Evolutionary conservation across 805 yeast genomes (phyloP).

Genomic region (Candida adriatica): DNA sequence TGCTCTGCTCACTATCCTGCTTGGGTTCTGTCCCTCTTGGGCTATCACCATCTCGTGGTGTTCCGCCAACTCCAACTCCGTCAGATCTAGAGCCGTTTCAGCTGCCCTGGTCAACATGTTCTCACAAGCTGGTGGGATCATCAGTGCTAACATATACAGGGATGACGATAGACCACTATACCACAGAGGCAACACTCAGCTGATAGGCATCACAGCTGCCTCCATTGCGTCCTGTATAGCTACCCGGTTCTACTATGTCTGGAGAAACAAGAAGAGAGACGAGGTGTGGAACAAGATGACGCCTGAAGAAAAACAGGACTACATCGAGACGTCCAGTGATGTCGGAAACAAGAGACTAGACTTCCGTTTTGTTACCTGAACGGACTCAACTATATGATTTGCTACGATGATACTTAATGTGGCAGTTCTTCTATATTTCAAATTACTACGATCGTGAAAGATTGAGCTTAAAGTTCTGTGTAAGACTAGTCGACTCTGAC

Average conservation of each 20-base stretch:
- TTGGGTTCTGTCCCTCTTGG: slow-evolving; percentile 43
- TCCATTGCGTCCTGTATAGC: slow-evolving; percentile 24
- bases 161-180: slow-evolving; percentile 53
- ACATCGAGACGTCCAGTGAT: slow-evolving; percentile 39
- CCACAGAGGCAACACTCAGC: slow-evolving; percentile 44
- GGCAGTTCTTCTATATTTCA: no score
- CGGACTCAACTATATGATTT: no score
- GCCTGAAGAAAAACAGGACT: slow-evolving; percentile 41
- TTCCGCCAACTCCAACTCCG: slow-evolving; percentile 55
- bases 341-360: slow-evolving; percentile 56
- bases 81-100: slow-evolving; percentile 56
- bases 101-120: slow-evolving; percentile 61
- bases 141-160: slow-evolving; percentile 50
- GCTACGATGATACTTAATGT: no score
- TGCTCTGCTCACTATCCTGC: slow-evolving; percentile 28
- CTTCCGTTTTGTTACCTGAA: slow-evolving; percentile 27
- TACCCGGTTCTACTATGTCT: slow-evolving; percentile 27
- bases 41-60: slow-evolving; percentile 54
- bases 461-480: no score
- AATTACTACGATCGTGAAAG: no score
- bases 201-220: slow-evolving; percentile 31
- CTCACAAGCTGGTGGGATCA: slow-evolving; percentile 51
- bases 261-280: slow-evolving; percentile 38
- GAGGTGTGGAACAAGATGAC: slow-evolving; percentile 45
- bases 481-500: no score